Evolutionary conservation across 1,139 yeast species (phyloP), one percentile per base, ranked within the genome.

Genomic region (Blastobotrys indianensis): DNA sequence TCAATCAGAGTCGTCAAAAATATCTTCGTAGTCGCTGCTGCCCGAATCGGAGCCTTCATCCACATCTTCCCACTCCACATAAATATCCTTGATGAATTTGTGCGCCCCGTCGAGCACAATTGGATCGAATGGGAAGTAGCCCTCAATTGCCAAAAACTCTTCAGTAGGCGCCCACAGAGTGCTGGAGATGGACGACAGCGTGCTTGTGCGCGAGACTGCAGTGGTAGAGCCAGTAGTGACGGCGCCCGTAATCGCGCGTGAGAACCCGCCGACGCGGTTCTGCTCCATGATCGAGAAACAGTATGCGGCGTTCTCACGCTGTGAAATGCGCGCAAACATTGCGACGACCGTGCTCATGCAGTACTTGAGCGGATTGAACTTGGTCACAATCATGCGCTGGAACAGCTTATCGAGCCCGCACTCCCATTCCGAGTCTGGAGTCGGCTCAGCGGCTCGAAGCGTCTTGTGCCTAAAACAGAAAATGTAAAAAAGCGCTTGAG

Each of bases 111-210:
- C 85, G 53, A 92, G 73, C 43, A 85, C 79, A 53, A 92, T 68
- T 1, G 98, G 98, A 68, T 92, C 98, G 63, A 86, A 92, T 10
- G 98, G 98, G 66, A 92, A 92, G 63, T 87, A 92, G 11, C 94
- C 90, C 62, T 88, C 96, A 46, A 88, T 70, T 61, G 87, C 94
- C 54, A 85, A 76, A 61, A 86, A 87, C 60, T 88, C 96, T 61
- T 85, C 92, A 59, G 77, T 77, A 52, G 57, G 60, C n/a, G 58
- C 55, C 61, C 66, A 61, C 17, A 57, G 36, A n/a, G 46, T 10
- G 20, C 16, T 36, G n/a, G 44, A 39, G 36, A 44, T 50, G 41
- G 46, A 49, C 4, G 54, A 46, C 15, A 10, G 5, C 13, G 47
- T 36, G 23, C 47, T 37, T 11, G 45, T 34, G 16, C 41, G 25